Evolutionary conservation across 306 rosid species (phyloP).

Genomic region (Abrus pulchellus): DNA sequence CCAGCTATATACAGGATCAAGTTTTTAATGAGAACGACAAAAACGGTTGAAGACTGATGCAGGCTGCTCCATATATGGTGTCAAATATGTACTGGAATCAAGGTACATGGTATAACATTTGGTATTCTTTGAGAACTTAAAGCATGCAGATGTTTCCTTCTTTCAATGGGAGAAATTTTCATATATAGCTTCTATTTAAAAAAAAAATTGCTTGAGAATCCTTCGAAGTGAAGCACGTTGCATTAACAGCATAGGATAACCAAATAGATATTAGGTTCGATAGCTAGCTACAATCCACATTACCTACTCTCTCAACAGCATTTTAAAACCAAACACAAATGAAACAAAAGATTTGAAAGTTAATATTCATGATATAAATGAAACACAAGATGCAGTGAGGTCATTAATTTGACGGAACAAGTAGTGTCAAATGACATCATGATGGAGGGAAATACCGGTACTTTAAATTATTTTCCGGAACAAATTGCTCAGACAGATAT

Average conservation of each 20-base stretch:
- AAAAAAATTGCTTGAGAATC: conserved; percentile 15
- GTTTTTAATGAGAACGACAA: conserved; percentile 46
- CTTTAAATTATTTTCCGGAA: neutral
- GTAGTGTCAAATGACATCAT: neutral
- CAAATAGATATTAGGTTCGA: conserved; percentile 11
- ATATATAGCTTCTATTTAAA: neutral
- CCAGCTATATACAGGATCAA: conserved; percentile 49
- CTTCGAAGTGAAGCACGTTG: conserved; percentile 31
- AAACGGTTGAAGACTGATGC: conserved; percentile 18
- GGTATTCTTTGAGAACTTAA: conserved; percentile 28
- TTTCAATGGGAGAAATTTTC: conserved; percentile 8
- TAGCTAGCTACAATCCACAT: conserved; percentile 24
- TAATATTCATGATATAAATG: neutral
- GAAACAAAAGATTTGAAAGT: neutral
- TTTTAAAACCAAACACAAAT: neutral
- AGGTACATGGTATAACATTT: neutral
- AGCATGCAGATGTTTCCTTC: conserved; percentile 14
- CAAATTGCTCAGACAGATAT: conserved; percentile 4
- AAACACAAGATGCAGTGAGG: conserved; percentile 27
- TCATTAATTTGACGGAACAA: conserved; percentile 33
- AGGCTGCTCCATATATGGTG: conserved; percentile 40
- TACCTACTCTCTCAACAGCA: neutral
- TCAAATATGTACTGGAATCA: conserved; percentile 34
- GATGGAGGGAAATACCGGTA: too few species aligned
- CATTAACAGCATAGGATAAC: conserved; percentile 4